These are phyloP conservation scores for Chrysopogon serrulatus DNA, from an alignment of 176 grass and related monocot genomes.

Conservation along the genomic window DNA sequence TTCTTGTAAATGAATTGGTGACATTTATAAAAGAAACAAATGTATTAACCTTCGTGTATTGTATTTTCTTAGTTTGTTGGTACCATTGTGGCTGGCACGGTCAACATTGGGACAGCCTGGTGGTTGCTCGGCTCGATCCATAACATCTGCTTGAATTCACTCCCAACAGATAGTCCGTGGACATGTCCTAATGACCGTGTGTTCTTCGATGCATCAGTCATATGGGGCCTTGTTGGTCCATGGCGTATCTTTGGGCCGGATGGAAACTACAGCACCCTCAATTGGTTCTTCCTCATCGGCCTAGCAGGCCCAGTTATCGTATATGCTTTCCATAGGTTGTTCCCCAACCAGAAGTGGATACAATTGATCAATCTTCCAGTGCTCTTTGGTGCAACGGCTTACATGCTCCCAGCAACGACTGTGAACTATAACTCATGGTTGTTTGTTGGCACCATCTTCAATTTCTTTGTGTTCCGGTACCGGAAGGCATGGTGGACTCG, in stretches of 20 bases:
- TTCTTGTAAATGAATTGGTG: background rate
- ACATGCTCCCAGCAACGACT: slow-evolving; percentile 64
- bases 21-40: background rate
- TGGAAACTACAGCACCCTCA: slow-evolving; percentile 51
- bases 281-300: slow-evolving; percentile 77
- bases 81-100: slow-evolving; percentile 64
- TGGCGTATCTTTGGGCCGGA: slow-evolving; percentile 46
- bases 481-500: slow-evolving; percentile 80
- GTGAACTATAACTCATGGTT: slow-evolving; percentile 82
- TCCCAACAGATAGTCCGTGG: slow-evolving; percentile 65
- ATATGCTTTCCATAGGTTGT: slow-evolving; percentile 51
- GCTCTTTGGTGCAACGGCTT: slow-evolving; percentile 49
- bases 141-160: slow-evolving; percentile 44
- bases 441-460: slow-evolving; percentile 59
- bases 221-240: slow-evolving; percentile 71
- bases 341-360: slow-evolving; percentile 61
- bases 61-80: slow-evolving; percentile 43
- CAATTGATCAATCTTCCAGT: slow-evolving; percentile 80
- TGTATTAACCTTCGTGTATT: slow-evolving; percentile 1
- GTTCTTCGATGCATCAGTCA: slow-evolving; percentile 91
- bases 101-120: slow-evolving; percentile 67
- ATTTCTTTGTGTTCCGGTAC: slow-evolving; percentile 75
- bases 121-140: slow-evolving; percentile 65
- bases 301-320: slow-evolving; percentile 50
- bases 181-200: slow-evolving; percentile 62